Conservation (phyloP, 2,329 filamentous ascomycete genomes). For the Apiospora kogelbergensis region DNA sequence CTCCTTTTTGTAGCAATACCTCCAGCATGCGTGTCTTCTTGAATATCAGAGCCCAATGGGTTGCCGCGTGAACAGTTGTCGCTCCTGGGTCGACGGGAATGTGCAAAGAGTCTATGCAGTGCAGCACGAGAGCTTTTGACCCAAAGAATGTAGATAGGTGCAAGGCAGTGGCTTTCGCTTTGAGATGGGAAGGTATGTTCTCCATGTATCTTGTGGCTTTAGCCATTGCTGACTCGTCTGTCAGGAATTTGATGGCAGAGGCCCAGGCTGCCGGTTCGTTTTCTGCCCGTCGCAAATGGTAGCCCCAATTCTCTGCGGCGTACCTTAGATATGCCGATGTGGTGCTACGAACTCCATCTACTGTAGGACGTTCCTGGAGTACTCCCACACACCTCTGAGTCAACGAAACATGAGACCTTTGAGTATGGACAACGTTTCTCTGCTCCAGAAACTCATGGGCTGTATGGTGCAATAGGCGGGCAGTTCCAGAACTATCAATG, state of each 20-base stretch:
- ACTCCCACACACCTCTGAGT: background rate
- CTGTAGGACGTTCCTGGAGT: background rate
- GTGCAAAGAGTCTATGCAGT: background rate
- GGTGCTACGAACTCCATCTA: fast-evolving
- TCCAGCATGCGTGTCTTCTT: background rate
- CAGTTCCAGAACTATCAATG: background rate
- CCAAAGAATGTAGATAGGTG: background rate
- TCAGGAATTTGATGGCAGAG: background rate
- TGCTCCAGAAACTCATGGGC: background rate
- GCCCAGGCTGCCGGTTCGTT: background rate
- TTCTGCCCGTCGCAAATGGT: background rate
- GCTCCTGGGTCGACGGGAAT: background rate
- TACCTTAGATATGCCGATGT: background rate
- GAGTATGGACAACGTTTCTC: background rate
- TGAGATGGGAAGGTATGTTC: background rate
- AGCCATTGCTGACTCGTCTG: background rate
- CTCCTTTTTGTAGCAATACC: background rate
- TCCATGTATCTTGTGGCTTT: background rate
- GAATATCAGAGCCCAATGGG: background rate
- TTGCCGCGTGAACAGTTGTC: background rate
- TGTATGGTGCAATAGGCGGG: background rate
- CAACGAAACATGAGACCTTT: background rate
- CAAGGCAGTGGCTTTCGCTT: background rate
- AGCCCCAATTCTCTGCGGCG: background rate
- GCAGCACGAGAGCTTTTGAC: background rate